Evolutionary conservation across 225 moss, liverwort and hornwort genomes (phyloP).

Genomic region (Polytrichum formosum): DNA sequence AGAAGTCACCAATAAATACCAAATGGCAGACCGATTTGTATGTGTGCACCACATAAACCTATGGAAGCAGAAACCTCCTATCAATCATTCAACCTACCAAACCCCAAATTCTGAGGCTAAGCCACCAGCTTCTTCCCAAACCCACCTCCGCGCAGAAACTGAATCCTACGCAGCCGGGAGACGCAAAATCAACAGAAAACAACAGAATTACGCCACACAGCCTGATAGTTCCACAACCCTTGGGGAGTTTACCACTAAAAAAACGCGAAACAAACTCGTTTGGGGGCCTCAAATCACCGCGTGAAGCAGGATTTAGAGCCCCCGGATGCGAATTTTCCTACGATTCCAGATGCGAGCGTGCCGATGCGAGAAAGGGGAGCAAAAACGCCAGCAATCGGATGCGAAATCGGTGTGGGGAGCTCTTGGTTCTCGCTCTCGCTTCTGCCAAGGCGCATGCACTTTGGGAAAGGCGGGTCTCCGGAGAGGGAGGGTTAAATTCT

Average conservation of each 20-base stretch:
- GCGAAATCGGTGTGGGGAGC: not conserved
- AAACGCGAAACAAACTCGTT: not conserved
- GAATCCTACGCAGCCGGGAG: too few relatives aligned
- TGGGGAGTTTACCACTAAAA: not conserved
- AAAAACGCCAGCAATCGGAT: not conserved
- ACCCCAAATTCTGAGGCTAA: not conserved
- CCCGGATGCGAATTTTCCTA: not conserved
- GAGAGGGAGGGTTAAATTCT: conserved; percentile 11
- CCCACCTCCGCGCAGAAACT: too few relatives aligned
- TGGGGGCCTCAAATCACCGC: not conserved
- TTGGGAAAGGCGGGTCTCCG: not conserved
- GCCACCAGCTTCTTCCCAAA: not conserved
- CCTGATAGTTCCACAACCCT: not conserved
- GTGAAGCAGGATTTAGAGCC: not conserved
- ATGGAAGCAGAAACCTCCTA: not conserved
- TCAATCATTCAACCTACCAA: not conserved
- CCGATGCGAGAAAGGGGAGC: not conserved
- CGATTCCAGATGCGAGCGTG: not conserved
- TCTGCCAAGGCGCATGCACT: not conserved
- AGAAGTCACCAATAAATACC: not conserved
- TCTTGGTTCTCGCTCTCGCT: not conserved
- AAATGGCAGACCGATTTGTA: not conserved
- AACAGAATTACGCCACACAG: too few relatives aligned
- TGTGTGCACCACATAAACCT: not conserved
- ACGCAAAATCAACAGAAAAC: too few relatives aligned